These are phyloP conservation scores for Aspergillus viridinutans DNA, from an alignment of 2,329 filamentous ascomycete genomes.

Conservation along the genomic window DNA sequence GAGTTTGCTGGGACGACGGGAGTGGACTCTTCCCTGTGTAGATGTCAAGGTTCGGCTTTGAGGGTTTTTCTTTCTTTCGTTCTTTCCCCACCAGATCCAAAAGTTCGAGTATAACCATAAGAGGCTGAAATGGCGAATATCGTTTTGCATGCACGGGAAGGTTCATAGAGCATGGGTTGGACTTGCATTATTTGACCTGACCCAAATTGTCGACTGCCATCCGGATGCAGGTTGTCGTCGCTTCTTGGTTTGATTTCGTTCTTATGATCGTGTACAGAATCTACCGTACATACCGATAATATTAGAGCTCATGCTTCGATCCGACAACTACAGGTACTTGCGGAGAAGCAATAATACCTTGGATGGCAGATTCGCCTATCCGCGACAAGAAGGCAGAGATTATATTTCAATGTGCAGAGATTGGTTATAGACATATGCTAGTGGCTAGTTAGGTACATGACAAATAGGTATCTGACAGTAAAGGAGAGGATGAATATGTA, in stretches of 20 bases:
- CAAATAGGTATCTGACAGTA: slow-evolving; percentile 33
- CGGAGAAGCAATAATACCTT: background rate
- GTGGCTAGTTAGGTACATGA: slow-evolving; percentile 25
- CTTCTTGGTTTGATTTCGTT: background rate
- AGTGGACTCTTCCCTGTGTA: slow-evolving; percentile 89
- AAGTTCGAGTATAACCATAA: background rate
- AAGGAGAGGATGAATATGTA: slow-evolving; percentile 13
- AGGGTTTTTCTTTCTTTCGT: slow-evolving; percentile 9
- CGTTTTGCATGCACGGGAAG: background rate
- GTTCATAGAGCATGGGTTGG: background rate
- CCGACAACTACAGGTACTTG: background rate
- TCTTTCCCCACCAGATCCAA: background rate
- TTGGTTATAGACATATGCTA: slow-evolving; percentile 20
- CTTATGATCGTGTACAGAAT: background rate
- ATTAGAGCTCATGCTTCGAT: background rate
- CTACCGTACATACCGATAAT: background rate
- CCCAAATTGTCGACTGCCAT: background rate
- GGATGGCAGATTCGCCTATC: background rate
- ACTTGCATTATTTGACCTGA: background rate
- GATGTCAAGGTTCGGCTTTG: slow-evolving; percentile 78
- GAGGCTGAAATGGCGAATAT: background rate
- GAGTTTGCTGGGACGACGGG: slow-evolving; percentile 72
- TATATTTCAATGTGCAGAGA: slow-evolving; percentile 1
- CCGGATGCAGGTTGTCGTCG: background rate
- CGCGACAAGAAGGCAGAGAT: background rate